Evolutionary conservation across 306 rosid genomes (phyloP).

Genomic region (Lupinus albus): DNA sequence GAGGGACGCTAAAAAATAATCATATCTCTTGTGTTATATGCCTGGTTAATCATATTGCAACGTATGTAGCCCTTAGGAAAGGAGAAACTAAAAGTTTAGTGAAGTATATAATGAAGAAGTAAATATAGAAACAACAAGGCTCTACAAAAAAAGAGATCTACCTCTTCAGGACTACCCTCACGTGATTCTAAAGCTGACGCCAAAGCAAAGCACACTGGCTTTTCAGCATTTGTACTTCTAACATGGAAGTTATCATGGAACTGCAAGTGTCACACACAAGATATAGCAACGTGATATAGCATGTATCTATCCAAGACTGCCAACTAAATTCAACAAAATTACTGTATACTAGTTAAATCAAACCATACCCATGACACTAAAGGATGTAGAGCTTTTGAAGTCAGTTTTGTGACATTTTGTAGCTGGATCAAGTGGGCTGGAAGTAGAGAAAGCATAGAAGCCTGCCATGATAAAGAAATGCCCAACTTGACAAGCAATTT

Average conservation of each 20-base stretch:
- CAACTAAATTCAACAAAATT: slow-evolving; percentile 34
- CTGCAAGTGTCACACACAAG: slow-evolving; percentile 53
- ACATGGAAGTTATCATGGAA: slow-evolving; percentile 72
- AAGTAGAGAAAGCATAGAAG: slow-evolving; percentile 85
- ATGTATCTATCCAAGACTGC: slow-evolving; percentile 27
- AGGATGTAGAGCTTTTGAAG: slow-evolving; percentile 64
- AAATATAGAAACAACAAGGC: slow-evolving; percentile 28
- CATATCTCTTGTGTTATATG: background rate
- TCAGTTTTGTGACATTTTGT: slow-evolving; percentile 57
- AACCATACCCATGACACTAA: slow-evolving; percentile 77
- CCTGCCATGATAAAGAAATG: slow-evolving; percentile 64
- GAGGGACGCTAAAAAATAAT: background rate
- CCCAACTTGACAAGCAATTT: slow-evolving; percentile 35
- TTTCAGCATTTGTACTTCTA: slow-evolving; percentile 49
- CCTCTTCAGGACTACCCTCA: slow-evolving; percentile 95
- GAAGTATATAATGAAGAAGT: slow-evolving; percentile 11
- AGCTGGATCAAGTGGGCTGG: slow-evolving; percentile 63
- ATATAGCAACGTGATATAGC: slow-evolving; percentile 25
- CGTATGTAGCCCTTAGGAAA: slow-evolving; percentile 25
- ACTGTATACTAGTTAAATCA: slow-evolving; percentile 32
- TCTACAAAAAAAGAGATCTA: slow-evolving; percentile 42
- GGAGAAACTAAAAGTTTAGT: slow-evolving; percentile 30
- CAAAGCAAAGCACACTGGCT: slow-evolving; percentile 49
- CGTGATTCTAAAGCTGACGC: slow-evolving; percentile 59
- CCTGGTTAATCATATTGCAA: slow-evolving; percentile 11